These are phyloP conservation scores for Casaregolazyma suthepensis DNA, from an alignment of 1,139 yeast genomes.

Conservation along the genomic window DNA sequence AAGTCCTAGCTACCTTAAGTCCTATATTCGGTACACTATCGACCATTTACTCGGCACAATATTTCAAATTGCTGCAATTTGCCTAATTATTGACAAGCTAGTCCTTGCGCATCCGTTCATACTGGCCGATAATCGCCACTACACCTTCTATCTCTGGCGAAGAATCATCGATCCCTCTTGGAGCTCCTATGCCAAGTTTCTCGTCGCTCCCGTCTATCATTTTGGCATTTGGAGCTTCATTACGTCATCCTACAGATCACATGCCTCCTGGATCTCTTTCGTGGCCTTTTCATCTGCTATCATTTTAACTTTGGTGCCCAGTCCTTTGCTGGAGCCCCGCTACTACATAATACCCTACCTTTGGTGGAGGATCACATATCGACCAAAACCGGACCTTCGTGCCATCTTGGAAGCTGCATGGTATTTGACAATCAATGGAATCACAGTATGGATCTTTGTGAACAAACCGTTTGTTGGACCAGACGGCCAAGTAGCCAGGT, in stretches of 20 bases:
- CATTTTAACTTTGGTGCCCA: slow-evolving; percentile 63
- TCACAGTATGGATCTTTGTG: slow-evolving; percentile 52
- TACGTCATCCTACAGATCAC: slow-evolving; percentile 16
- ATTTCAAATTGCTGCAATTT: slow-evolving; percentile 35
- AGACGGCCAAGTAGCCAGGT: slow-evolving; percentile 59
- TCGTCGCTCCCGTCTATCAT: slow-evolving; percentile 66
- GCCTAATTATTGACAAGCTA: slow-evolving; percentile 47
- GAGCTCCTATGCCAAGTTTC: slow-evolving; percentile 22
- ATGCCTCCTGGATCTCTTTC: slow-evolving; percentile 10
- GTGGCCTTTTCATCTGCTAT: slow-evolving; percentile 36
- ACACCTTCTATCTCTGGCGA: slow-evolving; percentile 77
- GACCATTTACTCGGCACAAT: slow-evolving; percentile 11
- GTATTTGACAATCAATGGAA: slow-evolving; percentile 50
- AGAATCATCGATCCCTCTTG: slow-evolving; percentile 38
- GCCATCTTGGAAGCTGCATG: slow-evolving; percentile 50
- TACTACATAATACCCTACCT: slow-evolving; percentile 79
- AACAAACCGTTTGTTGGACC: slow-evolving; percentile 58
- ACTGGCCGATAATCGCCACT: slow-evolving; percentile 91
- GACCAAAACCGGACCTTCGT: slow-evolving; percentile 1
- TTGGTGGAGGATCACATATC: slow-evolving; percentile 49
- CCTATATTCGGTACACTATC: slow-evolving; percentile 29
- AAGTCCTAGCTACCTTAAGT: slow-evolving; percentile 13
- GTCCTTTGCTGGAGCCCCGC: slow-evolving; percentile 91
- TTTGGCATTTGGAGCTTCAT: slow-evolving; percentile 44
- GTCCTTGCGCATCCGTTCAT: slow-evolving; percentile 85